Base-by-base conservation (phyloP, 345 rosid genomes). In the Firmiana major region DNA sequence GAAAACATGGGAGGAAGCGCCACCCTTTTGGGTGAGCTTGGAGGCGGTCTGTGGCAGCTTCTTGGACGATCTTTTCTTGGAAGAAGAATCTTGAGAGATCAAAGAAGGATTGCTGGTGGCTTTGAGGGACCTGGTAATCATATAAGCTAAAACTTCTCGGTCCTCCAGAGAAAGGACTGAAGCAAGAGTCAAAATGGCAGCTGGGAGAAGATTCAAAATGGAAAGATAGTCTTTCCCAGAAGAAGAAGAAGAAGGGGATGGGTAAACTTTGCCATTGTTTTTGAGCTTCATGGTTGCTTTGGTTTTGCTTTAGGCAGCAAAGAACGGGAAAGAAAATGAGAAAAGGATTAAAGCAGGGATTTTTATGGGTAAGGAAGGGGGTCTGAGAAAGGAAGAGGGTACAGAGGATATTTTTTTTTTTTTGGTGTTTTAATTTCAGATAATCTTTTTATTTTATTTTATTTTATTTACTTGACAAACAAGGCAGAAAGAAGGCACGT, bases 121-220 rank as follows among this genome's bases (percentile, higher is more conserved):
- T 78, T 86, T 84, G 46, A 90, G 64, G 64, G 92, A 92, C 63
- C 94, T 75, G 51, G 94, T 85, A 46, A 96, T 88, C 86, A 93
- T 83, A 84, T 97, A 94, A 77, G 99, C 98, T 0, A 97, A 91
- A 75, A 97, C 98, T 54, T 97, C 93, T 9, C 86, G 84, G 85
- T 97, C 99, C 64, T 91, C 82, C 3, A 77, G 77, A 7, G 97
- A 86, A 66, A 94, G 97, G 75, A 84, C 84, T 0, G 91, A 87
- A 36, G 89, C 90, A 0, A 97, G 82, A 76, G 94, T 81, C 10
- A 97, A 38, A 81, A 94, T 87, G 77, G 98, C 88, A 0, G 88
- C 88, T 0, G 99, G 98, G 1, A 94, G 88, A 38, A 97, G 92
- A 79, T 78, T 88, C 58, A 91, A 75, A 17, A 88, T 86, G 3